phyloP scores from a whole-genome alignment of 2,329 filamentous ascomycete genomes.

The Blastomyces parvus region DNA sequence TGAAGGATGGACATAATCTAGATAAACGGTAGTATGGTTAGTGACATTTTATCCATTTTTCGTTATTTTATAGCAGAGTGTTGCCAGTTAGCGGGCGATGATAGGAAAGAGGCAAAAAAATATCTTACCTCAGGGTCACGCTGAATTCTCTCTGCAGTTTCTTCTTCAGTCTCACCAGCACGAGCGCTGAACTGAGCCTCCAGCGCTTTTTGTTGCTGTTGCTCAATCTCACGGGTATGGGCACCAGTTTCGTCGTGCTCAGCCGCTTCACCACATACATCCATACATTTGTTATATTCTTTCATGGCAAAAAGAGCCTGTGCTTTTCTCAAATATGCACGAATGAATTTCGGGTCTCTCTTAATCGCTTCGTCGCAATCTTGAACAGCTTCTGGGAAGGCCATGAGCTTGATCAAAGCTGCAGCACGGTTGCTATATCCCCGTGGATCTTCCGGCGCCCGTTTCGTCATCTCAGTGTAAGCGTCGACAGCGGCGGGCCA shows the following conservation, averaged over 20 bases:
- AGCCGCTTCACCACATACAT: constrained; percentile 73
- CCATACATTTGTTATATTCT: constrained; percentile 90
- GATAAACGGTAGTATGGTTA: constrained; percentile 22
- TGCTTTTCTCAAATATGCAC: constrained; percentile 92
- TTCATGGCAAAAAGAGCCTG: constrained; percentile 96
- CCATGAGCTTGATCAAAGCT: constrained; percentile 91
- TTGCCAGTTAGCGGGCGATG: not conserved
- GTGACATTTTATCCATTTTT: not conserved
- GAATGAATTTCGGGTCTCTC: constrained; percentile 84
- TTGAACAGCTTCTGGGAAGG: constrained; percentile 84
- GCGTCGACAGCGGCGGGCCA: constrained; percentile 92
- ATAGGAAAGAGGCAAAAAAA: not conserved
- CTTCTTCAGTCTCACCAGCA: constrained; percentile 90
- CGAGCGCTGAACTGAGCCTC: constrained; percentile 80
- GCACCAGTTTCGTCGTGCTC: constrained; percentile 68
- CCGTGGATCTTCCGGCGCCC: constrained; percentile 80
- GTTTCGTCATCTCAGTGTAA: constrained; percentile 95
- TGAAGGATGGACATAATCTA: constrained; percentile 81
- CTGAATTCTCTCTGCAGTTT: constrained; percentile 85
- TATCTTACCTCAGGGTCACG: constrained; percentile 73
- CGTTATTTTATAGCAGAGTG: constrained; percentile 5
- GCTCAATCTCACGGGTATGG: constrained; percentile 83
- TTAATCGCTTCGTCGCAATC: constrained; percentile 90
- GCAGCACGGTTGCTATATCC: constrained; percentile 97
- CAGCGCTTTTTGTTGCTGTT: constrained; percentile 87